Base-by-base conservation (phyloP, 179 eudicot species). In the Corrigiola litoralis region DNA sequence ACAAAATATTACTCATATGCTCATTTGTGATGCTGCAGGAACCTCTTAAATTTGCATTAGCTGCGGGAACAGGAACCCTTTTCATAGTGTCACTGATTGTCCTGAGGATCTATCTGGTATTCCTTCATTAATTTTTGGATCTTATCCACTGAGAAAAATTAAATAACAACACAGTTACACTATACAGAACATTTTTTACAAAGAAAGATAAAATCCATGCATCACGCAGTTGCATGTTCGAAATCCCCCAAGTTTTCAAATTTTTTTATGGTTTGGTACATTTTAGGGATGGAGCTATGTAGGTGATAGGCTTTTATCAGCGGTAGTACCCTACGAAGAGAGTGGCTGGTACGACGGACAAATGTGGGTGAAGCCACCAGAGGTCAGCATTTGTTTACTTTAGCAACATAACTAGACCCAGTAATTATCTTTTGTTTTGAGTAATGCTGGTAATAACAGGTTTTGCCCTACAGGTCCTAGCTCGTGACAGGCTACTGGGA, bases 321-420 rank as follows among this genome's bases (percentile, higher is more conserved):
- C 98, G 33, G 98, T 92, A 56, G 75, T 92, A 63, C 98, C 98
- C 47, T 92, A 92, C 51, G 98, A 92, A 77, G 98, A 92, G 75
- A 87, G 79, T 53, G 98, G 98, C 28, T 92, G 98, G 98, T 92
- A 92, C 72, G 98, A 92, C 51, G 98, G 98, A 31, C 98, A 92
- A 74, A 89, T 92, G 95, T 92, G 98, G 98, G 98, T 84, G 32
- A 92, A 92, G 75, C 98, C 96, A 63, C 98, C 98, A 7, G 98
- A 92, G 96, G 95, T 92, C 63, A 77, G 86, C 48, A 9, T 32
- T 37, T 24, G 23, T 59, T 40, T 28, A 55, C 21, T 33, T 50
- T 6, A 4, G 17, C 42, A 63, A 56, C 65, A 31, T 11, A 46
- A 4, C 23, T 34, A 67, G 45, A 21, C 21, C 27, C 17, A 12